Evolutionary conservation across 2,329 filamentous ascomycete genomes (phyloP).

Genomic region (Lecanicillium sp.): DNA sequence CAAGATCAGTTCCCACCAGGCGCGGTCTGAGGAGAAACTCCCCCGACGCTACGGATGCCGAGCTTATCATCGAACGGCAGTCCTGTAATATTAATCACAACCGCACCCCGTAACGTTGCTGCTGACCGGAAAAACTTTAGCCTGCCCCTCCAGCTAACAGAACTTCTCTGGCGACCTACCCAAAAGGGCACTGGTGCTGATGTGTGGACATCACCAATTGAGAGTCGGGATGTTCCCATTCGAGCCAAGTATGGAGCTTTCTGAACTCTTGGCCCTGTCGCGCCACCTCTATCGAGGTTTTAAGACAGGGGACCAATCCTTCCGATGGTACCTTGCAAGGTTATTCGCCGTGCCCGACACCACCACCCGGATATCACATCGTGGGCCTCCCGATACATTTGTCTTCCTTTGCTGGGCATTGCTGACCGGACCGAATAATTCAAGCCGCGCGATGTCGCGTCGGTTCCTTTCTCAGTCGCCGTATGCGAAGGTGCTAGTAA

Average conservation of each 20-base stretch:
- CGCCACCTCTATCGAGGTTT: not conserved
- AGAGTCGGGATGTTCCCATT: not conserved
- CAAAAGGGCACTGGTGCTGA: conserved; percentile 7
- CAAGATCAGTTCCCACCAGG: not conserved
- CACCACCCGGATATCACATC: not conserved
- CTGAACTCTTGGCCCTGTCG: not conserved
- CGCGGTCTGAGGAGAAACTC: not conserved
- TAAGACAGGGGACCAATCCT: not conserved
- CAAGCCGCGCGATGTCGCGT: not conserved
- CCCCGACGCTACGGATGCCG: not conserved
- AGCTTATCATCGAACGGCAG: not conserved
- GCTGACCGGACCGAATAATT: not conserved
- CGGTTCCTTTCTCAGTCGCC: not conserved
- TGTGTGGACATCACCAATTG: not conserved
- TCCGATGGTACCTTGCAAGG: not conserved
- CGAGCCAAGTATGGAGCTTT: not conserved
- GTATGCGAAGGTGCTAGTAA: not conserved
- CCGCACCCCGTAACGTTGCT: conserved; percentile 6
- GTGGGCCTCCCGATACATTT: not conserved
- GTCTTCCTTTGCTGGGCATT: not conserved
- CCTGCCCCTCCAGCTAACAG: conserved; percentile 4
- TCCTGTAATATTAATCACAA: not conserved
- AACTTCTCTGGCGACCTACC: conserved; percentile 40
- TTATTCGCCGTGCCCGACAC: not conserved
- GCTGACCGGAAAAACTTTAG: conserved; percentile 4